A percentile compares a stretch with the other conserved stretches of the same genome.
Evolutionary conservation across 768 basidiomycete species (phyloP).

Genomic region (Tephrocybe sp.): DNA sequence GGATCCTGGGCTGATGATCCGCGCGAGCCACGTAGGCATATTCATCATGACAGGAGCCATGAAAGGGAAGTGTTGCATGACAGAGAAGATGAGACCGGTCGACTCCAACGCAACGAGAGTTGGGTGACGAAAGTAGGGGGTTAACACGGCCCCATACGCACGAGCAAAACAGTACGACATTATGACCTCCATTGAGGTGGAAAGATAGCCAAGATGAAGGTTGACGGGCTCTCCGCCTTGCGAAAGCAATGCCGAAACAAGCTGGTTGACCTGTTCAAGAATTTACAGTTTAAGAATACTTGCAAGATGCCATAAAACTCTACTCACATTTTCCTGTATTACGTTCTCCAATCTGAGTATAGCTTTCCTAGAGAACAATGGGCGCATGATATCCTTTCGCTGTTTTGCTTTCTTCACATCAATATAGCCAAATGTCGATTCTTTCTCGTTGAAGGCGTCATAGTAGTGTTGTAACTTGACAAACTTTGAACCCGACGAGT

Average conservation of each 20-base stretch:
- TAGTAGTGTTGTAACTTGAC: constrained; percentile 5
- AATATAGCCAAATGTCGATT: constrained; percentile 5
- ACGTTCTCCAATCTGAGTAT: constrained; percentile 10
- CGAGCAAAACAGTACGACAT: constrained; percentile 20
- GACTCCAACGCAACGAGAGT: constrained; percentile 5
- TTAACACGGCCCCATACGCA: constrained; percentile 23
- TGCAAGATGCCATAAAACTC: background rate
- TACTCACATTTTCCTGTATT: constrained; percentile 7
- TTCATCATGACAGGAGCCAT: background rate
- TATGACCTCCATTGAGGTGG: constrained; percentile 21
- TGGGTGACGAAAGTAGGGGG: constrained; percentile 29
- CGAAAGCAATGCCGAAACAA: constrained; percentile 1
- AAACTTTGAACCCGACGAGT: constrained; percentile 3
- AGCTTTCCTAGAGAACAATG: constrained; percentile 10
- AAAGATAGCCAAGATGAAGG: constrained; percentile 20
- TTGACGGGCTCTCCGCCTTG: constrained; percentile 14
- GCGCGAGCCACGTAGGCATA: constrained; percentile 2
- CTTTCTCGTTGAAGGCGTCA: constrained; percentile 3
- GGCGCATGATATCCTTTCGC: constrained; percentile 8
- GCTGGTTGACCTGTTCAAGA: constrained; percentile 1
- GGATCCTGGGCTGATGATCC: constrained; percentile 3
- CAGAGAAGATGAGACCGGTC: constrained; percentile 1
- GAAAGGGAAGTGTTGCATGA: constrained; percentile 14
- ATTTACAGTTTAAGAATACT: background rate
- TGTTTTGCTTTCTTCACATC: constrained; percentile 7